These are phyloP conservation scores for Pseudopediastrum boryanum DNA, from an alignment of 139 green algal genomes.

Conservation along the genomic window DNA sequence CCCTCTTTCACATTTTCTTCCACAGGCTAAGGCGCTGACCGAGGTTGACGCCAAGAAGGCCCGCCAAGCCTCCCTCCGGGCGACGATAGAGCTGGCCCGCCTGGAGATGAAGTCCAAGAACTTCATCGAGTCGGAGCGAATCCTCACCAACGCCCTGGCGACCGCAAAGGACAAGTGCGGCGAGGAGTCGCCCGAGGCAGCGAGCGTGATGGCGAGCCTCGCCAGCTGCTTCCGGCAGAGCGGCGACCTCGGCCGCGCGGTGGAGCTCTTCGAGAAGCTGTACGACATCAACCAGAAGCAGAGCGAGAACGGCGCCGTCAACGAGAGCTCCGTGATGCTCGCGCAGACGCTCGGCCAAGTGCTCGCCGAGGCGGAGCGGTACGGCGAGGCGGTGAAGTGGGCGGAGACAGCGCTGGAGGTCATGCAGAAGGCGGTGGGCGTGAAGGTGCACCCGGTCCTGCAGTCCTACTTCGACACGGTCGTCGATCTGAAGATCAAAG, in stretches of 20 bases:
- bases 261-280: slow-evolving; percentile 14
- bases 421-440: slow-evolving; percentile 31
- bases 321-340: slow-evolving; percentile 39
- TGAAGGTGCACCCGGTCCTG: slow-evolving; percentile 26
- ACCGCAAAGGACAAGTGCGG: slow-evolving; percentile 31
- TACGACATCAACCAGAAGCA: slow-evolving; percentile 31
- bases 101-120: slow-evolving; percentile 40
- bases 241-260: slow-evolving; percentile 2
- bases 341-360: slow-evolving; percentile 34
- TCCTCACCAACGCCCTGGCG: slow-evolving; percentile 22
- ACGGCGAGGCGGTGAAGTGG: slow-evolving; percentile 10
- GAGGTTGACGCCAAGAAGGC: slow-evolving; percentile 6
- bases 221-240: slow-evolving; percentile 30
- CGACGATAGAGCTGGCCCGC: slow-evolving; percentile 28
- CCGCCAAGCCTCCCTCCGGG: background rate
- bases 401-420: slow-evolving; percentile 21
- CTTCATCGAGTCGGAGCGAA: slow-evolving; percentile 2
- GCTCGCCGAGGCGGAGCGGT: slow-evolving; percentile 15
- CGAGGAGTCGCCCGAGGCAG: slow-evolving; percentile 23
- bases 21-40: background rate
- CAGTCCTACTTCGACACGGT: slow-evolving; percentile 30
- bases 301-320: slow-evolving; percentile 2
- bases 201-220: slow-evolving; percentile 20
- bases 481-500: slow-evolving; percentile 34
- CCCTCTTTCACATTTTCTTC: no score